phyloP scores from a whole-genome alignment of 108 stramenopile genomes.

The Parmales sp. region DNA sequence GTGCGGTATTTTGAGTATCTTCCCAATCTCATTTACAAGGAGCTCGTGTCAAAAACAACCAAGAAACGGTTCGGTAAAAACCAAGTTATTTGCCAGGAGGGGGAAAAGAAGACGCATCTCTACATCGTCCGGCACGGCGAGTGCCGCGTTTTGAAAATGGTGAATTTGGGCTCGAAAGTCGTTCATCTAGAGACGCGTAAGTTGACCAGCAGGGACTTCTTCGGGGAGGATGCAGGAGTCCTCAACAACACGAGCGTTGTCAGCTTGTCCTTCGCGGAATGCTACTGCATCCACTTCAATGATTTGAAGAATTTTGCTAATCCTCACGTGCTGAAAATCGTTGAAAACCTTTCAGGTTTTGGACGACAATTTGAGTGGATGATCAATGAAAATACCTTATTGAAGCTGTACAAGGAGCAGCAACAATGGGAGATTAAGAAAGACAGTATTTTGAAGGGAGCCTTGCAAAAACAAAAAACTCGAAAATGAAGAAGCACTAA shows the following conservation, averaged over 20 bases:
- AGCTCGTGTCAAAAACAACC: neutral
- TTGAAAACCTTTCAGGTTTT: neutral
- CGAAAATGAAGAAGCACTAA: no score
- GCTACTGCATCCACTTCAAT: neutral
- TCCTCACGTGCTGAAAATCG: neutral
- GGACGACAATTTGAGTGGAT: neutral
- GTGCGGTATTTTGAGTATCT: neutral
- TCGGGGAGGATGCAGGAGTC: neutral
- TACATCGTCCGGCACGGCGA: neutral
- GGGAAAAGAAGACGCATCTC: neutral
- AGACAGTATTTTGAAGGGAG: neutral
- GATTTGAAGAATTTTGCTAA: neutral
- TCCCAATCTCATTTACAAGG: neutral
- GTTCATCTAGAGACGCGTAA: neutral
- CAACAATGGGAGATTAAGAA: neutral
- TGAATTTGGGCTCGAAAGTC: neutral
- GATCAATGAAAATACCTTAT: neutral
- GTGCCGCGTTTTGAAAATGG: slow-evolving; percentile 2
- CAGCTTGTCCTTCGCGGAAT: neutral
- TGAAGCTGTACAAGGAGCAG: neutral
- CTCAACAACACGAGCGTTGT: neutral
- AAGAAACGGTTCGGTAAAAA: slow-evolving; percentile 3
- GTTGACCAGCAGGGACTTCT: neutral
- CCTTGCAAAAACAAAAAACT: neutral
- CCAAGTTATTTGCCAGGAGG: neutral